Evolutionary conservation across 306 rosid genomes (phyloP).

Genomic region (Comarum palustre): DNA sequence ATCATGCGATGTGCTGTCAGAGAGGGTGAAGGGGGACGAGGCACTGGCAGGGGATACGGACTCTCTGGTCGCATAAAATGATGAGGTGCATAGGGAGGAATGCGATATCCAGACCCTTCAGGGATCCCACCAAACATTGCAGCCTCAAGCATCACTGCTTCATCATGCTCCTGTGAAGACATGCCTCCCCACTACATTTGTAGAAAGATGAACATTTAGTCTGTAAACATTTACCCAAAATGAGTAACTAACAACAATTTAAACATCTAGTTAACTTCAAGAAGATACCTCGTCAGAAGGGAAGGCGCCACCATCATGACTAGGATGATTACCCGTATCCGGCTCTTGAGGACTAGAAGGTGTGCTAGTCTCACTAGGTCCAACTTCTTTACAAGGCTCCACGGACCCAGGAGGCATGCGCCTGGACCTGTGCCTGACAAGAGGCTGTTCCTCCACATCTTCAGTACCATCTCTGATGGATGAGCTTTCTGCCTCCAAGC

Average conservation of each 20-base stretch:
- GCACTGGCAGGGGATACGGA: constrained; percentile 35
- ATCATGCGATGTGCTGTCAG: constrained; percentile 78
- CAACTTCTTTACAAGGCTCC: constrained; percentile 49
- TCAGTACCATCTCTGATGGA: constrained; percentile 65
- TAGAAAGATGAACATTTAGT: constrained; percentile 21
- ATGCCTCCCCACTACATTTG: constrained; percentile 90
- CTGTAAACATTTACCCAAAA: constrained; percentile 11
- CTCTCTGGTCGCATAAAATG: constrained; percentile 51
- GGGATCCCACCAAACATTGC: constrained; percentile 96
- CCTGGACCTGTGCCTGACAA: constrained; percentile 68
- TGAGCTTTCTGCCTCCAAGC: constrained; percentile 74
- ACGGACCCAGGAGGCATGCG: constrained; percentile 37
- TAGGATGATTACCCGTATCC: constrained; percentile 33
- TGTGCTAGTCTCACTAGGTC: constrained; percentile 38
- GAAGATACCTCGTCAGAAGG: constrained; percentile 65
- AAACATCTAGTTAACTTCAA: background rate
- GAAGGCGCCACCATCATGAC: constrained; percentile 42
- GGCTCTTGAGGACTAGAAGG: constrained; percentile 49
- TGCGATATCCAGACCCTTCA: constrained; percentile 61
- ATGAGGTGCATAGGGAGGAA: constrained; percentile 65
- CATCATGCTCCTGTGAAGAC: constrained; percentile 85
- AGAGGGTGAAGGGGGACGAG: constrained; percentile 87
- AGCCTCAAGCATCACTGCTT: constrained; percentile 96
- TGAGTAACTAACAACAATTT: background rate
- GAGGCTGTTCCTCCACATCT: constrained; percentile 72